A percentile compares a stretch with the other conserved stretches of the same genome.
These are phyloP conservation scores for Teunomyces gatunensis DNA, from an alignment of 805 yeast genomes.

Conservation along the genomic window DNA sequence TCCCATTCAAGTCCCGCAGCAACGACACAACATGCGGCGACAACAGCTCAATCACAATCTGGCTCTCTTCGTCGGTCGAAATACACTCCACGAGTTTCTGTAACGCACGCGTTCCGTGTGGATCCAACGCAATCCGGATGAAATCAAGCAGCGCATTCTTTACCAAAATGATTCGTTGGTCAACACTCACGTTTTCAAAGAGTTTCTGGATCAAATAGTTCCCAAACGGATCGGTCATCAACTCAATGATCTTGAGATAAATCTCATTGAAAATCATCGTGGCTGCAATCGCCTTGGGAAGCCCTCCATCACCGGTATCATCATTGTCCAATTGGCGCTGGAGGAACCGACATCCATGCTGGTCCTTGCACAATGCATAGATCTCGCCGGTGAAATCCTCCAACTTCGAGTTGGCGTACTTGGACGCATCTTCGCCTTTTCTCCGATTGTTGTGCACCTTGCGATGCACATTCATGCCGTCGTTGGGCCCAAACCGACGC, in stretches of 20 bases:
- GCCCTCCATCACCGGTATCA: conserved; percentile 4
- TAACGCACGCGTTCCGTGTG: conserved; percentile 94
- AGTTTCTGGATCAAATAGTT: conserved; percentile 90
- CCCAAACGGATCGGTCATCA: conserved; percentile 97
- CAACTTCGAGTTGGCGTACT: conserved; percentile 63
- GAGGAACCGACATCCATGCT: conserved; percentile 91
- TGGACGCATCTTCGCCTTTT: conserved; percentile 67
- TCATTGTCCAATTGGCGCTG: conserved; percentile 75
- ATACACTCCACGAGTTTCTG: conserved; percentile 89
- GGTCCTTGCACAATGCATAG: conserved; percentile 84
- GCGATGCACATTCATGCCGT: conserved; percentile 41
- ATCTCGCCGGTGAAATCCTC: conserved; percentile 72
- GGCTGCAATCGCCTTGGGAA: conserved; percentile 50
- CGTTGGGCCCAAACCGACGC: conserved; percentile 10
- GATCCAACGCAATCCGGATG: conserved; percentile 80
- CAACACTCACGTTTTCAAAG: conserved; percentile 68
- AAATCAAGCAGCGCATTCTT: conserved; percentile 70
- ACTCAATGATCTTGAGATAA: conserved; percentile 70
- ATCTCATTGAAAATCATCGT: conserved; percentile 80
- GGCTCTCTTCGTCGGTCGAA: conserved; percentile 66
- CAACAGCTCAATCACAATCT: conserved; percentile 57
- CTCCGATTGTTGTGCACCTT: conserved; percentile 36
- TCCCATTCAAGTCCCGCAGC: conserved; percentile 90
- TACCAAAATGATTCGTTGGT: conserved; percentile 69
- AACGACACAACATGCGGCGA: conserved; percentile 71